Evolutionary conservation across 306 rosid genomes (phyloP).

Genomic region (Castanea crenata): DNA sequence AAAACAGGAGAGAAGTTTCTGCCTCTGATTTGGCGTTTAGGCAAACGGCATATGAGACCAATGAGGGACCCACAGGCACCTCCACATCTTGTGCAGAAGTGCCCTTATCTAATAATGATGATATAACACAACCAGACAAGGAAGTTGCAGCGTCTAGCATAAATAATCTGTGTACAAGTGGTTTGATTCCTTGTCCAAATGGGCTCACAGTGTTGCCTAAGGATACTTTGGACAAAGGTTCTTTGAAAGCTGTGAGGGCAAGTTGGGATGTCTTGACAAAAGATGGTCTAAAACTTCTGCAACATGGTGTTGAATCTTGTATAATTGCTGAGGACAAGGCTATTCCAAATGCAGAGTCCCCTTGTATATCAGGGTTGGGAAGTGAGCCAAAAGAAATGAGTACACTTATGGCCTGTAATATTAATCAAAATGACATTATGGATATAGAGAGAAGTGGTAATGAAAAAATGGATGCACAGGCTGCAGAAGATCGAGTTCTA

Average conservation of each 20-base stretch:
- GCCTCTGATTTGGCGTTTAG: slow-evolving; percentile 21
- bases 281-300: slow-evolving; percentile 35
- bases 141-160: slow-evolving; percentile 30
- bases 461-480: slow-evolving; percentile 33
- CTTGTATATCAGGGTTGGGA: slow-evolving; percentile 29
- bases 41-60: slow-evolving; percentile 29
- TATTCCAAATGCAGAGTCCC: slow-evolving; percentile 29
- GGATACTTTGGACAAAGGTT: slow-evolving; percentile 31
- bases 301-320: slow-evolving; percentile 27
- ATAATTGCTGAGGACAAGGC: slow-evolving; percentile 28
- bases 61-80: slow-evolving; percentile 30
- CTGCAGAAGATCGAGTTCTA: slow-evolving; percentile 29
- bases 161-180: slow-evolving; percentile 22
- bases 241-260: slow-evolving; percentile 32
- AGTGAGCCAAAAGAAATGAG: slow-evolving; percentile 34
- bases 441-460: slow-evolving; percentile 28
- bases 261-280: slow-evolving; percentile 27
- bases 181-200: slow-evolving; percentile 35
- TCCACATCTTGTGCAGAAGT: slow-evolving; percentile 34
- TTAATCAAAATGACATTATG: slow-evolving; percentile 35
- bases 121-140: slow-evolving; percentile 29
- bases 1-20: slow-evolving; percentile 41
- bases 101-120: slow-evolving; percentile 36
- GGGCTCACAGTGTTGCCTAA: slow-evolving; percentile 29
- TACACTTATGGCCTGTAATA: slow-evolving; percentile 26